These are phyloP conservation scores for Jatropha curcas DNA, from an alignment of 345 rosid species.

Conservation along the genomic window DNA sequence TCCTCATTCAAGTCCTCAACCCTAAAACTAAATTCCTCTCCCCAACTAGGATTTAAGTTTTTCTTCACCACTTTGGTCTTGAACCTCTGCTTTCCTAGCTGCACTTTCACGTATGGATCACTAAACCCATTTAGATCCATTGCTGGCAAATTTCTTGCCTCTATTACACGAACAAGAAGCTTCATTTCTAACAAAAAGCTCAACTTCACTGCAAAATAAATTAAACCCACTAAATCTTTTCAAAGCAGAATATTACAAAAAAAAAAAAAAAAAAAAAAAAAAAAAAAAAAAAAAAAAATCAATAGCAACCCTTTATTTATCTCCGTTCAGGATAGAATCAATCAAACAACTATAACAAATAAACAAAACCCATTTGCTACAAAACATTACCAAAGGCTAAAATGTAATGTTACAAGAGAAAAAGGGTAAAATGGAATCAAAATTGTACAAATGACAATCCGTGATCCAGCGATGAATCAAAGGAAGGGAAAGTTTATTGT, in stretches of 20 bases:
- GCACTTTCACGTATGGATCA: slow-evolving; percentile 87
- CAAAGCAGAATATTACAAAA: not conserved
- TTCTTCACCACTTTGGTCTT: slow-evolving; percentile 88
- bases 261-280: not conserved
- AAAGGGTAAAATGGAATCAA: no score
- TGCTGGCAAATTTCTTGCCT: slow-evolving; percentile 84
- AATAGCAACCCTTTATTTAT: no score
- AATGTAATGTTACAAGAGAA: no score
- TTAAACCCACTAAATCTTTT: not conserved
- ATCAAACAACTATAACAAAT: no score
- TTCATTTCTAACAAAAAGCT: slow-evolving; percentile 44
- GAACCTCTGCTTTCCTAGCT: slow-evolving; percentile 69
- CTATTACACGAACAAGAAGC: slow-evolving; percentile 70
- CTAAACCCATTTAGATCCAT: slow-evolving; percentile 89
- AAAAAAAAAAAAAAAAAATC: no score
- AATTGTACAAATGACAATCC: no score
- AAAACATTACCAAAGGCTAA: no score
- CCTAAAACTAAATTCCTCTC: slow-evolving; percentile 79
- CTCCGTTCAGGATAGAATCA: no score
- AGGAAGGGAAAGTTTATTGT: no score
- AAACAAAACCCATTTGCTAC: no score
- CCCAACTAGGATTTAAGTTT: slow-evolving; percentile 86
- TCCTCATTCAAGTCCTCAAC: slow-evolving; percentile 95
- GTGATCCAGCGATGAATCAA: no score
- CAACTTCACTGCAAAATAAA: not conserved